Base-by-base conservation (phyloP, 768 basidiomycete species). In the Tylopilus intermedius region DNA sequence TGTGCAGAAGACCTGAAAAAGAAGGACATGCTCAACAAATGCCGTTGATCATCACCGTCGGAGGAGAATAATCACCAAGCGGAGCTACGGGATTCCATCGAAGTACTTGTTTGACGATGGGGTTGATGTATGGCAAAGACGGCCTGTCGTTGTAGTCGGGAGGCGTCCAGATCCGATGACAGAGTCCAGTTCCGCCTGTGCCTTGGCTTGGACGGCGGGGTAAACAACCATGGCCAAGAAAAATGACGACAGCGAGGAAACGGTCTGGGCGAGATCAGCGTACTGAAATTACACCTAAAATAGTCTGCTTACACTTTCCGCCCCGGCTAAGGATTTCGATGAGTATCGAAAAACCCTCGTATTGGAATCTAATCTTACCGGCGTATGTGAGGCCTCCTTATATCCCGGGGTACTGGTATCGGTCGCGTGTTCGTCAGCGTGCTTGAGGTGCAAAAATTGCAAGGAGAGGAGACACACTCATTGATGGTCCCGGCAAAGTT, bases 321-420 rank as follows among this genome's bases (percentile, higher is more conserved):
- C 71, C 10, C 76, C 75, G 48, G 76, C 72, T 74, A 35, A 32
- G 15, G 32, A 35, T 5, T 18, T 0, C 11, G 11, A 21, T 64
- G 39, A 64, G 54, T 21, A 52, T 26, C 3, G 32, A 27, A 5
- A 5, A 45, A 49, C n/a, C 29, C 8, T 35, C 18, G 45, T n/a
- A 40, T n/a, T 5, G 18, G 8, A n/a, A 49, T 9, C 18, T 15
- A 47, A 24, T 35, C 69, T 55, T 45, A 75, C 75, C 74, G 6
- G 74, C 72, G 42, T 80, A 82, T 14, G 79, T 66, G 4, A 78
- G 75, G 0, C 74, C 13, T 33, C 13, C 5, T 13, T 14, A 14
- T 14, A 33, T 2, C 33, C 33, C 33, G 13, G 13, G 14, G 13
- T 33, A 11, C 33, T 33, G 13, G 33, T 8, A 33, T 33, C 33